Evolutionary conservation across 2,329 filamentous ascomycete genomes (phyloP).

Genomic region (Annulohypoxylon truncatum): DNA sequence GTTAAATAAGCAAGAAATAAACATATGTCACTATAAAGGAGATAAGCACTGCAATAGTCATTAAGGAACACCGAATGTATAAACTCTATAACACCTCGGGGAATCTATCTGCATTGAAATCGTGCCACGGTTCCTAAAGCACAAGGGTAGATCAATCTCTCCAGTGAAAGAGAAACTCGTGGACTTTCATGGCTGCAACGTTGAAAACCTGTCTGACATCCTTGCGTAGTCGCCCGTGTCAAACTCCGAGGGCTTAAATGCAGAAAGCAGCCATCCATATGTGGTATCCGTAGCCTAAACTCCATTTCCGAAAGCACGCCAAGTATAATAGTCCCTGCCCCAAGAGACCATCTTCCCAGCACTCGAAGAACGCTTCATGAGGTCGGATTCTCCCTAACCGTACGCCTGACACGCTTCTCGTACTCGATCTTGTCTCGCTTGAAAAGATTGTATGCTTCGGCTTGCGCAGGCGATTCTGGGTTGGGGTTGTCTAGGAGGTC

Average conservation of each 20-base stretch:
- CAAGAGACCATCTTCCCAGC: not conserved
- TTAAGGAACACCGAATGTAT: constrained; percentile 4
- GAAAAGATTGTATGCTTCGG: constrained; percentile 96
- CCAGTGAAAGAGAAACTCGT: constrained; percentile 10
- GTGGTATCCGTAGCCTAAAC: constrained; percentile 43
- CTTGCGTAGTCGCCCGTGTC: constrained; percentile 24
- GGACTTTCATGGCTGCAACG: constrained; percentile 9
- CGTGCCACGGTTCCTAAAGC: not conserved
- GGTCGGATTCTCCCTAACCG: constrained; percentile 92
- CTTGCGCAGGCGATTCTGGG: constrained; percentile 94
- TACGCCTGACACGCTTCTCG: constrained; percentile 85
- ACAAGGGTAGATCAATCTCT: constrained; percentile 1
- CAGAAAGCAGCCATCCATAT: constrained; percentile 37
- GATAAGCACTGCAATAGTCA: not conserved
- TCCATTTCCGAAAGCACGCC: constrained; percentile 35
- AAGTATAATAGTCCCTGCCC: constrained; percentile 12
- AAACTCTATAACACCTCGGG: constrained; percentile 6
- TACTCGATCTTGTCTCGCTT: constrained; percentile 91
- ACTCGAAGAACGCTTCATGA: constrained; percentile 24
- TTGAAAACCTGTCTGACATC: constrained; percentile 22
- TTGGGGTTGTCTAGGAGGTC: constrained; percentile 96
- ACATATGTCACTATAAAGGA: not conserved
- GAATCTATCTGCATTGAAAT: constrained; percentile 2
- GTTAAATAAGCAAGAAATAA: not conserved
- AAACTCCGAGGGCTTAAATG: constrained; percentile 41